A percentile compares a stretch with the other conserved stretches of the same genome.
These are phyloP conservation scores for Fusarium napiforme DNA, from an alignment of 2,329 filamentous ascomycete species.

Conservation along the genomic window DNA sequence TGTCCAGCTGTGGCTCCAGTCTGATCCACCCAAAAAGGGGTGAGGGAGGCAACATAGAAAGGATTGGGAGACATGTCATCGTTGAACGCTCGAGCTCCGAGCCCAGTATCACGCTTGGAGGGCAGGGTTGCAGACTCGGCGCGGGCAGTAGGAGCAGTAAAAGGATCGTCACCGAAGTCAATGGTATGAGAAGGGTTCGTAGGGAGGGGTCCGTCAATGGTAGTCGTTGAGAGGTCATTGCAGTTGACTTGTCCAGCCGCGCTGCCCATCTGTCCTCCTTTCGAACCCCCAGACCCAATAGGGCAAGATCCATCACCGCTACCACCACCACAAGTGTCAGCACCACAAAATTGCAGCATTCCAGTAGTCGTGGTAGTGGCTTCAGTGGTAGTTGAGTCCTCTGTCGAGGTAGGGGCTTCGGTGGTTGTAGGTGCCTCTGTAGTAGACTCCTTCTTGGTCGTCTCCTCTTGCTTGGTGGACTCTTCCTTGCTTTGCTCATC, in stretches of 20 bases:
- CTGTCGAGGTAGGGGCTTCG: not conserved
- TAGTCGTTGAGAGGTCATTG: conserved; percentile 12
- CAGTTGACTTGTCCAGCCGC: conserved; percentile 4
- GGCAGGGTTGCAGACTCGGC: not conserved
- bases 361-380: conserved; percentile 11
- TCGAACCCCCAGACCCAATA: conserved; percentile 11
- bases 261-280: conserved; percentile 10
- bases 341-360: not conserved
- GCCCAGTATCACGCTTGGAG: not conserved
- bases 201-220: conserved; percentile 16
- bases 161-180: not conserved
- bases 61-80: conserved; percentile 22
- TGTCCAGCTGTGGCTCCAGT: conserved; percentile 13
- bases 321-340: conserved; percentile 22
- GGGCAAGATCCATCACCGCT: conserved; percentile 15
- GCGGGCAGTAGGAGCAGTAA: conserved; percentile 7
- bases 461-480: conserved; percentile 18
- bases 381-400: conserved; percentile 26
- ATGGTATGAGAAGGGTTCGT: not conserved
- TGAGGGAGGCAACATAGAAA: conserved; percentile 13
- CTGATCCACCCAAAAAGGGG: conserved; percentile 26
- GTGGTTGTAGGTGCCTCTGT: conserved; percentile 1
- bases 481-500: conserved; percentile 22
- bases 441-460: conserved; percentile 2
- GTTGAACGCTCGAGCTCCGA: not conserved